Evolutionary conservation across 2,329 filamentous ascomycete species (phyloP), one percentile per base, ranked within the genome.

Genomic region (Clonostachys rosea): DNA sequence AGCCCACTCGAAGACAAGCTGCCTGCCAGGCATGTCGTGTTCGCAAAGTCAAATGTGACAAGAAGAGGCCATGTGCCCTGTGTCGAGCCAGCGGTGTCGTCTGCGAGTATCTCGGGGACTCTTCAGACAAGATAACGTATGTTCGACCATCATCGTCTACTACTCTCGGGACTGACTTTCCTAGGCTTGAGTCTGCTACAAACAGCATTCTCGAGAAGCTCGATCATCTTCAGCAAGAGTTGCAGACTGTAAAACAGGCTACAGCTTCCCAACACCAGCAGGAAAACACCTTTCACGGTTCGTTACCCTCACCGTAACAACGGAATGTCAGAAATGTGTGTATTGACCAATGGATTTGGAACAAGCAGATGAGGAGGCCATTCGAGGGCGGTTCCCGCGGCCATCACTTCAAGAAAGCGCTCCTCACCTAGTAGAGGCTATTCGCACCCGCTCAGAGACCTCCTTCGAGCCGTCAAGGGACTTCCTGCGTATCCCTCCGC

Each of bases 31-130:
- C 48, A 9, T 54, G 54, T 33, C 48, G 54, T 11, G 43, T 50
- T 12, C 47, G 51, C 45, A 53, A 53, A 44, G 50, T 53, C 37
- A 53, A 53, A 35, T 53, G 51, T n/a, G 54, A 56, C 40, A 54
- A 56, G 40, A 47, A 51, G 46, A 46, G 52, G 18, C 52, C 54
- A 9, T 36, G 48, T 13, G 48, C 46, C 7, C 37, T 55, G 9
- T 54, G 54, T 18, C 37, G 42, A 24, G 33, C 42, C 20, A 50
- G 50, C 30, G 52, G 52, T 12, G 50, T 52, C 5, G 14, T 41
- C n/a, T 55, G 53, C 49, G 51, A 52, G 43, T 54, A 55, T 20
- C 11, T 54, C 11, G 49, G 46, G 9, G 54, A 56, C 12, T 37
- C 34, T 5, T 36, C 14, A 8, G 53, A 54, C 12, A 56, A 54